Conservation (phyloP, 2,329 filamentous ascomycete species). For the Paecilomyces niveus region DNA sequence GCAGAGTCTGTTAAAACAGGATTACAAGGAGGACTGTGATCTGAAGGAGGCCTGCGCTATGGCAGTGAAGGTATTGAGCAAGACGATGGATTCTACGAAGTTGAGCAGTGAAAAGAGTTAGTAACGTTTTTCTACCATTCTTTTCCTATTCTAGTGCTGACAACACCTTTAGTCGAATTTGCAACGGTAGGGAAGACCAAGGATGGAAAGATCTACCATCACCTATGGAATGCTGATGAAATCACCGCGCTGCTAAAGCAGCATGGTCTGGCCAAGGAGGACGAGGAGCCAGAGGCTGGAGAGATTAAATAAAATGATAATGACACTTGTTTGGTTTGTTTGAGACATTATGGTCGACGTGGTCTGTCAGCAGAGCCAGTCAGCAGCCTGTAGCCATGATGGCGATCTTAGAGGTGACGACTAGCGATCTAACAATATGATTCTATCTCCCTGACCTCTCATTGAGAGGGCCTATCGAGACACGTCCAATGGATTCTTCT, state of each 20-base stretch:
- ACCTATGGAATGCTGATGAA: slow-evolving; percentile 94
- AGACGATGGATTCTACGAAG: slow-evolving; percentile 99
- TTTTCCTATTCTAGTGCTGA: slow-evolving; percentile 9
- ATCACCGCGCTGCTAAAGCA: slow-evolving; percentile 91
- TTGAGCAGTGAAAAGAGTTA: slow-evolving; percentile 97
- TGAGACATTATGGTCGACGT: background rate
- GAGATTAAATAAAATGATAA: slow-evolving; percentile 25
- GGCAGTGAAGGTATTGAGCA: slow-evolving; percentile 98
- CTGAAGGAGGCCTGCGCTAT: slow-evolving; percentile 94
- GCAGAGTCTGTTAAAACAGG: slow-evolving; percentile 94
- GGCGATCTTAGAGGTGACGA: slow-evolving; percentile 1
- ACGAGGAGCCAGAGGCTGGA: slow-evolving; percentile 58
- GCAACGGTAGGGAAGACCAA: slow-evolving; percentile 95
- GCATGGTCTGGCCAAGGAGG: slow-evolving; percentile 83
- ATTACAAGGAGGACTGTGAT: slow-evolving; percentile 98
- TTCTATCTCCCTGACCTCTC: background rate
- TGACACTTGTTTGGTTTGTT: background rate
- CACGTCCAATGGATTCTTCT: background rate
- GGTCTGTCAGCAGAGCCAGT: background rate
- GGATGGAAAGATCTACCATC: slow-evolving; percentile 95
- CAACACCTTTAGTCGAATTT: slow-evolving; percentile 68
- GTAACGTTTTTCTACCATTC: slow-evolving; percentile 28
- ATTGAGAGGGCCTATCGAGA: background rate
- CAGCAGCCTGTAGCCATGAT: background rate
- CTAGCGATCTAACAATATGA: slow-evolving; percentile 1